Conservation (phyloP, 2,329 filamentous ascomycete species). For the Curvularia spicifera region DNA sequence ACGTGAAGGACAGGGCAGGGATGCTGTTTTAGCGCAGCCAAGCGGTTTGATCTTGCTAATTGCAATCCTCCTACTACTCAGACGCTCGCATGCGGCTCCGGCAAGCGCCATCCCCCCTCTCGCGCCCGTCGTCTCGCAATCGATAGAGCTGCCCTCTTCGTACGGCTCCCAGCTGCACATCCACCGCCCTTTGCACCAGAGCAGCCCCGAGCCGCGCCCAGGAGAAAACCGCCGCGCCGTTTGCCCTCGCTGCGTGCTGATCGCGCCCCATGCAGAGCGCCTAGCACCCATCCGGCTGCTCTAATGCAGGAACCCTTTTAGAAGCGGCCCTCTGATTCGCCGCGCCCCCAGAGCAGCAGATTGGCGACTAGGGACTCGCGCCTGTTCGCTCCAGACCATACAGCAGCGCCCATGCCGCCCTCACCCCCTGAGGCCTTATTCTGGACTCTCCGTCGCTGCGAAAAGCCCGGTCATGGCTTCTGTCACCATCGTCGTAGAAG, state of each 20-base stretch:
- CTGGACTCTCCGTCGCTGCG: background rate
- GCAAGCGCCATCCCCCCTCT: background rate
- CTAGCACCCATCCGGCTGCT: slow-evolving; percentile 8
- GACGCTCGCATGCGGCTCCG: background rate
- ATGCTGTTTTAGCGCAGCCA: slow-evolving; percentile 27
- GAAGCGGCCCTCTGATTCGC: slow-evolving; percentile 27
- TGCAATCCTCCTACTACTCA: slow-evolving; percentile 10
- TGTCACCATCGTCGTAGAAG: background rate
- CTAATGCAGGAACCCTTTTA: slow-evolving; percentile 35
- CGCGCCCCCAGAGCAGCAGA: slow-evolving; percentile 18
- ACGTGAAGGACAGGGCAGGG: slow-evolving; percentile 19
- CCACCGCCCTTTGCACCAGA: slow-evolving; percentile 15
- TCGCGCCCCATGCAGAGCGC: slow-evolving; percentile 15
- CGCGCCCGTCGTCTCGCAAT: slow-evolving; percentile 11
- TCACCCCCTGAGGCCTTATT: slow-evolving; percentile 27
- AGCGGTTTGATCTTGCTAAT: slow-evolving; percentile 35
- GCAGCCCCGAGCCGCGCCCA: slow-evolving; percentile 18
- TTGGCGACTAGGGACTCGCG: slow-evolving; percentile 25
- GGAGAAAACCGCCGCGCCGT: slow-evolving; percentile 30
- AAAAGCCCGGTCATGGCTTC: background rate
- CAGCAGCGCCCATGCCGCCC: slow-evolving; percentile 27
- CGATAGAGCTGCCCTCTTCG: slow-evolving; percentile 12
- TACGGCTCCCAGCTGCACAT: slow-evolving; percentile 19
- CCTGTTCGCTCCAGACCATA: slow-evolving; percentile 22
- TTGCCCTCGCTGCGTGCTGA: slow-evolving; percentile 27